Base-by-base conservation (phyloP, 2,329 filamentous ascomycete genomes). In the Colletotrichum sublineola region DNA sequence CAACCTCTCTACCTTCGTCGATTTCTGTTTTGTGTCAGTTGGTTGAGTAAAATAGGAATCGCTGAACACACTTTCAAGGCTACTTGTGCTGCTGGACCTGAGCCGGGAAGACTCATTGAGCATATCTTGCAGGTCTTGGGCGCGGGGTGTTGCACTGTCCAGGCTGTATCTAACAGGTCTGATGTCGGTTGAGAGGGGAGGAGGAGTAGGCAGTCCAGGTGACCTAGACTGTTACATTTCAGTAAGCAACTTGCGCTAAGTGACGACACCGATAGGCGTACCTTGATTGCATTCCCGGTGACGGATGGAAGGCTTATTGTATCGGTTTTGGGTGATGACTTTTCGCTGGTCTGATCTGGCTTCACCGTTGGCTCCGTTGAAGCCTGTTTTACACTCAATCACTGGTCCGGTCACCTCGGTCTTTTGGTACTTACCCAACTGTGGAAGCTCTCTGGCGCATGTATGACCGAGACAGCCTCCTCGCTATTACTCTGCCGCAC, bases 381-480 rank as follows among this genome's bases (percentile, higher is more conserved):
- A 53, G 83, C 81, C 86, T 89, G 64, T 42, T 53, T 68, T 4
- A 40, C 8, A n/a, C 46, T 79, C 68, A 81, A 80, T 74, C 50
- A 18, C 24, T 68, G 40, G n/a, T 50, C 38, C 57, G 3, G 5
- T 29, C 50, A 52, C 8, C 7, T 12, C 1, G 5, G 7, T 48
- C 20, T 20, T 11, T 24, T n/a, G 14, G 57, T 53, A 80, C 89
- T 79, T 81, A 96, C 94, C 89, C 96, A 97, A 76, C 89, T 89
- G 68, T 90, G 88, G 81, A 96, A 98, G 74, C 92, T 94, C 75
- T 94, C 88, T 0, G 95, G 95, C 20, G 94, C 94, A 85, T 97
- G 95, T 76, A 98, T 97, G 67, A 97, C 95, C 1, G 95, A 98
- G 65, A 94, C 88, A 33, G 94, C 92, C 76, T 95, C 94, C 75